phyloP scores from a whole-genome alignment of 768 basidiomycete genomes.

The Trametes punicea region DNA sequence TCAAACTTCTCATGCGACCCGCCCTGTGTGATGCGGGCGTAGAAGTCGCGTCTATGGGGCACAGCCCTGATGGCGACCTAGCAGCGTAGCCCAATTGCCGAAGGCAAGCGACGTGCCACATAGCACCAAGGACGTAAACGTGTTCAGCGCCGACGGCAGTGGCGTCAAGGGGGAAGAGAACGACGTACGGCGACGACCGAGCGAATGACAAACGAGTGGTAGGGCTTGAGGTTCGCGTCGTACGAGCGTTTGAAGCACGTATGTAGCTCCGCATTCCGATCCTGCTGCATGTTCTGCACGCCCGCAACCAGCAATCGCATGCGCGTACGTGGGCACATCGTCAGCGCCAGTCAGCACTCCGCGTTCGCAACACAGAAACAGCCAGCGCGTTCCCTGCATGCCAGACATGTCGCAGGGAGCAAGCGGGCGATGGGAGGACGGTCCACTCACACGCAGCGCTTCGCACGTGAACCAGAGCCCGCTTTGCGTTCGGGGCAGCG shows the following conservation, averaged over 20 bases:
- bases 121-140: background rate
- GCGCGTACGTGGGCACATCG: background rate
- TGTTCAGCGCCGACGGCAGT: background rate
- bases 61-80: slow-evolving; percentile 47
- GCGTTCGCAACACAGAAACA: background rate
- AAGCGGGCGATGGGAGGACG: background rate
- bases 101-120: background rate
- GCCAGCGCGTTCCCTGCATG: slow-evolving; percentile 2
- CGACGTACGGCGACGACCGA: slow-evolving; percentile 55
- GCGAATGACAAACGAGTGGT: slow-evolving; percentile 66
- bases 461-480: slow-evolving; percentile 66
- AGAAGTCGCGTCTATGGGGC: slow-evolving; percentile 61
- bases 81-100: slow-evolving; percentile 4
- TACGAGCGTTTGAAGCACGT: slow-evolving; percentile 71
- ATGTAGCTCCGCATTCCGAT: slow-evolving; percentile 51
- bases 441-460: slow-evolving; percentile 40
- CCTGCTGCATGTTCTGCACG: slow-evolving; percentile 55
- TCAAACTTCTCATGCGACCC: slow-evolving; percentile 53
- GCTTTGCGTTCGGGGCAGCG: slow-evolving; percentile 33
- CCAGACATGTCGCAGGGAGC: background rate
- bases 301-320: background rate
- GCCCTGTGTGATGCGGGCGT: slow-evolving; percentile 56
- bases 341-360: background rate
- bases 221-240: slow-evolving; percentile 61
- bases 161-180: slow-evolving; percentile 26